Base-by-base conservation (phyloP, 805 yeast genomes). In the Myxozyma vanderwaltii region DNA sequence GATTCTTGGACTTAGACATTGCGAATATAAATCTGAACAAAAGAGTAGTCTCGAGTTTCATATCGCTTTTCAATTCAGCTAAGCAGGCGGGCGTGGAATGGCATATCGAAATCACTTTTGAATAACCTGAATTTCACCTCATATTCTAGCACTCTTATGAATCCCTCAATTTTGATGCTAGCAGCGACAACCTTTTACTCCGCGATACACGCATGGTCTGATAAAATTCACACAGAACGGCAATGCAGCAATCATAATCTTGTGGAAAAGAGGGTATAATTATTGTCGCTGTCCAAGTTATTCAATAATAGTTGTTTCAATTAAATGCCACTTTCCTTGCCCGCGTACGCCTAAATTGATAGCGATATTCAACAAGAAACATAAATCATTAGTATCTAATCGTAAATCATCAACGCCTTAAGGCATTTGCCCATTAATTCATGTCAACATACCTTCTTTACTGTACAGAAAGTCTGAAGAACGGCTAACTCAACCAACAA, bases 1-100 rank as follows among this genome's bases (percentile, higher is more conserved):
- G 98, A 84, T 94, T 94, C 97, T 94, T 94, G 72, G 98, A 92
- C 85, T 94, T 94, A 81, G 99, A 79, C 99, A 94, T 92, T 82
- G 58, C 40, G 63, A 46, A 47, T 31, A 33, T 21, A 26, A 39
- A 40, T 35, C 55, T 43, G 41, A 7, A 21, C 7, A 21, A 7
- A 38, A 1, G 19, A 19, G 10, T 41, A 24, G n/a, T 51, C 41
- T 31, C 35, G 17, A 41, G 33, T 7, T 24, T 17, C 29, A 29
- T 27, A 15, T 21, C 29, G 29, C 17, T n/a, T 15, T 24, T 17
- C 31, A 21, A 41, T 15, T 29, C 33, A 29, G 33, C 6, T 6
- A 29, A 29, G 33, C 7, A 21, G 41, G 19, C 7, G 27, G 41
- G 19, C 17, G 39, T 8, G 26, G n/a, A 5, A 41, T 19, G n/a